Base-by-base conservation (phyloP, 2,329 filamentous ascomycete species). In the Phyllosticta citrichinensis region DNA sequence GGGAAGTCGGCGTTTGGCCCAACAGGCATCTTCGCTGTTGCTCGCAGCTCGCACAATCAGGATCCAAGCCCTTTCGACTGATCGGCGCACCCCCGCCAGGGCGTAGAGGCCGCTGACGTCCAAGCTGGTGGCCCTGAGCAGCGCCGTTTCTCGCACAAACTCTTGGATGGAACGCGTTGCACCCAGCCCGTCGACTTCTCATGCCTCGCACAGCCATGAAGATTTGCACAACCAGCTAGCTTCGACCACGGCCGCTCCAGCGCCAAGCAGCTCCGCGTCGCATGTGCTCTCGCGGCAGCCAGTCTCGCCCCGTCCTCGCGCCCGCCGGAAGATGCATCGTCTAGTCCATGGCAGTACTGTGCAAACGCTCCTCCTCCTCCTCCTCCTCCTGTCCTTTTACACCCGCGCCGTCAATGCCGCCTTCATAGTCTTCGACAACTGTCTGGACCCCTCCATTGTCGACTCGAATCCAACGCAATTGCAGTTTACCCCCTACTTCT, bases 361-460 rank as follows among this genome's bases (percentile, higher is more conserved):
- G 33, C 33, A 17, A 40, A 40, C 35, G 25, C 47, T 61, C 53
- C 10, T 57, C 27, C n/a, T 61, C 50, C 47, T 61, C 53, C 10
- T 57, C 27, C n/a, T 61, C 50, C 55, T 40, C 3, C 27, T 57
- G 24, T 33, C 33, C 51, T 20, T 55, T 17, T 54, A 53, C 22
- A 12, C 56, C 11, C 35, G 54, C 27, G 51, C 59, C 30, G 59
- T n/a, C 59, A 52, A 52, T 50, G 59, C 59, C 19, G 90, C 85
- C 53, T 83, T 85, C 67, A 77, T 97, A 63, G 79, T 84, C 62
- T 94, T 95, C 74, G 80, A 87, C n/a, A 96, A 97, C 75, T 99
- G 93, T 76, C 80, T 97, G 30, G 71, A 74, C 55, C 74, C 79
- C 55, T 78, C 81, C 62, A 80, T 82, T 58, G 81, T 87, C 70